Percentiles rank a stretch among this genome's conserved stretches.
These are phyloP conservation scores for Colletotrichum liriopes DNA, from an alignment of 2,329 filamentous ascomycete species.

Conservation along the genomic window DNA sequence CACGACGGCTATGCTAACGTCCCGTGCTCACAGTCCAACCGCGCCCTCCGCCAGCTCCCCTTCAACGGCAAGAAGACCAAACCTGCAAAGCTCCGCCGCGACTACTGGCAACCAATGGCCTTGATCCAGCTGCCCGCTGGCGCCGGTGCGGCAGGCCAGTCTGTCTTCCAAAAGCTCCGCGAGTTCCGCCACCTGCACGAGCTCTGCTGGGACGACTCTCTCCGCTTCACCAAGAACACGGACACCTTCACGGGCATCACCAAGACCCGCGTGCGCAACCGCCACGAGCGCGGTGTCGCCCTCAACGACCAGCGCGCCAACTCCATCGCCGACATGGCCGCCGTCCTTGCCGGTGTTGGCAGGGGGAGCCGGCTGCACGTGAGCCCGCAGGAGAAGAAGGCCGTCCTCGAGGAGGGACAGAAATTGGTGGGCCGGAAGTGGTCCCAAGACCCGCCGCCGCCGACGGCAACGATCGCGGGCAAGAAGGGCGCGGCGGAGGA, in stretches of 20 bases:
- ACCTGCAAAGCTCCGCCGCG: constrained; percentile 75
- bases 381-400: constrained; percentile 28
- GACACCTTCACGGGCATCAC: constrained; percentile 45
- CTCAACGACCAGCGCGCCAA: constrained; percentile 75
- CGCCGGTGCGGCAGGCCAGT: constrained; percentile 68
- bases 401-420: constrained; percentile 35
- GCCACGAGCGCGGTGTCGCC: constrained; percentile 63
- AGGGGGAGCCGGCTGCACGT: constrained; percentile 65
- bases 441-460: constrained; percentile 28
- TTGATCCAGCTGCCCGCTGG: constrained; percentile 71
- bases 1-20: constrained; percentile 17
- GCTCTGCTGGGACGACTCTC: constrained; percentile 68
- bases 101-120: constrained; percentile 77
- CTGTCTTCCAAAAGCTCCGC: constrained; percentile 74
- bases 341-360: constrained; percentile 67
- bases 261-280: constrained; percentile 54
- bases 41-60: constrained; percentile 70
- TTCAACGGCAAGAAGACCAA: constrained; percentile 79
- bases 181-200: constrained; percentile 76
- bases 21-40: constrained; percentile 54
- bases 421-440: constrained; percentile 25
- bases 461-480: neutral
- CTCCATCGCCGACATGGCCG: constrained; percentile 75
- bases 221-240: constrained; percentile 48
- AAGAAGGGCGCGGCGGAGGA: constrained; percentile 39